Conservation (phyloP, 805 yeast species). For the Saccharomycopsis oosterbeekiorum region DNA sequence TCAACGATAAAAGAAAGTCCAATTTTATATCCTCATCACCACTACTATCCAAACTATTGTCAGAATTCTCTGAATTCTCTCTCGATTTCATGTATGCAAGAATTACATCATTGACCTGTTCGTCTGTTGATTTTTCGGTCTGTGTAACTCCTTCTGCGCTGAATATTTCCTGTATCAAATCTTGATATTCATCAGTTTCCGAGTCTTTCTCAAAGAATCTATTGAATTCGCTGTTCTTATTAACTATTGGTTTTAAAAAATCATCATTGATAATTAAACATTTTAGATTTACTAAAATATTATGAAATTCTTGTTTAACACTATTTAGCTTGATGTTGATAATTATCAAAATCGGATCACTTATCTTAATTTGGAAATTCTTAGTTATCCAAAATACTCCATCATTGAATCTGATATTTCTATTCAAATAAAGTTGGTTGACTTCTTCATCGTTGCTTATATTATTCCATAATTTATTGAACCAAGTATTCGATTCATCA, state of each 20-base stretch:
- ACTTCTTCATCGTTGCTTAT: constrained; percentile 3
- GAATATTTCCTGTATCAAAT: neutral
- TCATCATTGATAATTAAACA: constrained; percentile 13
- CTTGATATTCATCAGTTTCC: neutral
- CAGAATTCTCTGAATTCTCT: neutral
- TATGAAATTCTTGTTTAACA: constrained; percentile 8
- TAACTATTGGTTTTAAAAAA: constrained; percentile 7
- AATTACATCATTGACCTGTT: neutral
- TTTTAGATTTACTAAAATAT: constrained; percentile 13
- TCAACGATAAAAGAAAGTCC: neutral
- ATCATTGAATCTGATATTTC: constrained; percentile 16
- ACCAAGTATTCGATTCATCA: constrained; percentile 5
- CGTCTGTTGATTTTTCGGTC: neutral
- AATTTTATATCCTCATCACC: neutral
- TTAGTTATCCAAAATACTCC: constrained; percentile 14
- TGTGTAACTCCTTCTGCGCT: neutral
- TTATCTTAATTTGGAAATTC: constrained; percentile 13
- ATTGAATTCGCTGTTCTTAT: constrained; percentile 1
- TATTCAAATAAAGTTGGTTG: constrained; percentile 14
- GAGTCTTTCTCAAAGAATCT: neutral
- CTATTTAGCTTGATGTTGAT: constrained; percentile 14
- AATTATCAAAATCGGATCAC: constrained; percentile 18
- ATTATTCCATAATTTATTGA: constrained; percentile 10
- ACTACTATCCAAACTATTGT: neutral
- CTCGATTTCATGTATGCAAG: neutral